phyloP scores from a whole-genome alignment of 2,329 filamentous ascomycete species.

The Aspergillus unguis region DNA sequence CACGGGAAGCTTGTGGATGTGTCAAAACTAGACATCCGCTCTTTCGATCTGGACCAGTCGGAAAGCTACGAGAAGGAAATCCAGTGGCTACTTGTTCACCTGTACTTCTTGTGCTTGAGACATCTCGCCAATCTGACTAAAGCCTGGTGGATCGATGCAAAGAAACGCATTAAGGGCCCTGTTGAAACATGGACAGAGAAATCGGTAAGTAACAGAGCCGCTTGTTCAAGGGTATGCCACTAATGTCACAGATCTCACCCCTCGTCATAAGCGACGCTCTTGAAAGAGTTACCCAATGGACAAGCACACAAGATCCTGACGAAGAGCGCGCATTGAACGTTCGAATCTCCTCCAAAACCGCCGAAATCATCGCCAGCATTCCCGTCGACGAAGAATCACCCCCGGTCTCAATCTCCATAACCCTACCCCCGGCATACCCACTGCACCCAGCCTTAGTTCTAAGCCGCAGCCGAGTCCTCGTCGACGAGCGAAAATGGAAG shows the following conservation, averaged over 20 bases:
- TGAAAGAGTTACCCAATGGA: slow-evolving; percentile 41
- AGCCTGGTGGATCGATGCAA: slow-evolving; percentile 77
- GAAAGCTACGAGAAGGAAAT: slow-evolving; percentile 68
- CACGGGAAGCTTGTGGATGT: slow-evolving; percentile 67
- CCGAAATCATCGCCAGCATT: slow-evolving; percentile 80
- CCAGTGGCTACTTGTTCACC: slow-evolving; percentile 77
- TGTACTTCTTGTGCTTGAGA: slow-evolving; percentile 79
- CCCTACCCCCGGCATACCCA: slow-evolving; percentile 76
- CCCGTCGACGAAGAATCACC: slow-evolving; percentile 84
- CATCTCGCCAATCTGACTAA: slow-evolving; percentile 76
- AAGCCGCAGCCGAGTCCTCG: slow-evolving; percentile 77
- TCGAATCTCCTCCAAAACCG: slow-evolving; percentile 66
- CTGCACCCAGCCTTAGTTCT: slow-evolving; percentile 73
- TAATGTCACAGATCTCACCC: slow-evolving; percentile 39
- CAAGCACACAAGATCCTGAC: slow-evolving; percentile 44
- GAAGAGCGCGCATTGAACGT: slow-evolving; percentile 57
- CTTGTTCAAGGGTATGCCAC: background rate
- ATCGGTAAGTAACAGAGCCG: slow-evolving; percentile 67
- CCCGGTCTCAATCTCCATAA: slow-evolving; percentile 75
- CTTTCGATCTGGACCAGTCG: slow-evolving; percentile 58
- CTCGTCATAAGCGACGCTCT: slow-evolving; percentile 41
- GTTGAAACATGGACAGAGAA: slow-evolving; percentile 83
- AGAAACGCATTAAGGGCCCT: slow-evolving; percentile 72
- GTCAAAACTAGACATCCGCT: slow-evolving; percentile 66
- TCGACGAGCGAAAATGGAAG: slow-evolving; percentile 89